Evolutionary conservation across 345 rosid species (phyloP), one percentile per base, ranked within the genome.

Genomic region (Ailanthus altissimus): DNA sequence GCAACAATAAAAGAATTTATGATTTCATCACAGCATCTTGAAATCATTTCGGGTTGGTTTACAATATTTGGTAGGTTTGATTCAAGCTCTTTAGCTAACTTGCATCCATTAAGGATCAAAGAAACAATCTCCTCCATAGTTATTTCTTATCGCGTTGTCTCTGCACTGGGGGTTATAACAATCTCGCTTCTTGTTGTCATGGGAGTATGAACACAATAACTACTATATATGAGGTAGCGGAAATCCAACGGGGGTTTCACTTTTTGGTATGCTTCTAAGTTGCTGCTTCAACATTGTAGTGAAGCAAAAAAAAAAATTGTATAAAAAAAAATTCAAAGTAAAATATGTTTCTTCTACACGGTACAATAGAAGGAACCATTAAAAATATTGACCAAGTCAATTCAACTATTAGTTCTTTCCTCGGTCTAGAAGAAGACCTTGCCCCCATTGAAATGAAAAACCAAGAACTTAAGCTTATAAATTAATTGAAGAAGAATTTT

Each of bases 41-140:
- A 32, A 43, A 88, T 64, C 53, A 51, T 28, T 8, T 78, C 84
- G 36, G 85, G 89, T 49, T 76, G 87, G 61, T 32, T 73, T 64
- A 73, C 75, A 36, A 66, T 25, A 76, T 67, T 62, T 51, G 70
- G 83, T 53, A 90, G 84, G 78, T 53, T 84, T 8, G 85, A 62
- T 79, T 89, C 90, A n/a, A 93, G 88, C 2, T 83, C 87, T 32
- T 73, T 79, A 14, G 88, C 92, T 18, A 87, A 72, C 36, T 79
- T 77, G 77, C 90, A 79, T 8, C 93, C 97, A 0, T 74, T 81
- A 26, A 81, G 81, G 69, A 92, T 78, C 67, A 83, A 43, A 73
- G 90, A 75, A 74, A 86, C 66, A 6, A 77, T 62, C 21, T 85
- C 91, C 68, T 84, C 87, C 89, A 87, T 82, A 23, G 26, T 53